Evolutionary conservation across 495 filamentous ascomycete genomes (phyloP), one percentile per base, ranked within the genome.

Genomic region (Bombardia bombarda): DNA sequence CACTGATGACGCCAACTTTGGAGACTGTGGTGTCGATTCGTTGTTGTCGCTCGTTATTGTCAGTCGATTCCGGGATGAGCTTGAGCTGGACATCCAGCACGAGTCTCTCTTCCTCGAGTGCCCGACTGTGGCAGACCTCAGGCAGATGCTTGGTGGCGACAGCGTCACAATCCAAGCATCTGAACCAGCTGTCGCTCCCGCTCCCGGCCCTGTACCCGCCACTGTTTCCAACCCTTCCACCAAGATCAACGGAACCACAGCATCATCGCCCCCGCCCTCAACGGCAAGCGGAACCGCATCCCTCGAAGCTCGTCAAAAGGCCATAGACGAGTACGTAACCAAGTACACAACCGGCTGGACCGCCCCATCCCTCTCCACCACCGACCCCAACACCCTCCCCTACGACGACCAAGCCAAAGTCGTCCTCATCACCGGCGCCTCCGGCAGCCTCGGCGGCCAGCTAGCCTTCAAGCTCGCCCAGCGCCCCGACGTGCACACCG

Each of bases 11-110:
- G 61, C 53, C 17, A 43, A 47, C 8, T 62, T 74, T 33, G 49
- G 58, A 3, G 65, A 72, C 30, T 38, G 62, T 3, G 72, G 72
- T 21, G 53, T 74, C 16, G 72, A 75, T 37, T 73, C 69, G 0
- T 58, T 76, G 2, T 48, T 73, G 47, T 63, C 63, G 10, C 52
- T 75, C 9, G 58, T 59, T 8, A 57, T 75, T 36, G 45, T 42
- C 21, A 59, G 63, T 38, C 50, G 66, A 17, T 57, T 72, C 30
- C 52, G 61, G 4, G 66, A 71, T 14, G 66, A 75, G 38, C 53
- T 74, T 28, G 58, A 61, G 16, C 25, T 78, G 52, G 63, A 69
- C 26, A 40, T 80, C 3, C 9, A 16, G n/a, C n/a, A 16, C 3
- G 32, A 34, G n/a, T 46, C 51, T 7, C 61, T 73, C 63, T 20